Percentiles rank a stretch among this genome's conserved stretches.
phyloP scores from a whole-genome alignment of 768 basidiomycete genomes.

The Lactarius evosmus region DNA sequence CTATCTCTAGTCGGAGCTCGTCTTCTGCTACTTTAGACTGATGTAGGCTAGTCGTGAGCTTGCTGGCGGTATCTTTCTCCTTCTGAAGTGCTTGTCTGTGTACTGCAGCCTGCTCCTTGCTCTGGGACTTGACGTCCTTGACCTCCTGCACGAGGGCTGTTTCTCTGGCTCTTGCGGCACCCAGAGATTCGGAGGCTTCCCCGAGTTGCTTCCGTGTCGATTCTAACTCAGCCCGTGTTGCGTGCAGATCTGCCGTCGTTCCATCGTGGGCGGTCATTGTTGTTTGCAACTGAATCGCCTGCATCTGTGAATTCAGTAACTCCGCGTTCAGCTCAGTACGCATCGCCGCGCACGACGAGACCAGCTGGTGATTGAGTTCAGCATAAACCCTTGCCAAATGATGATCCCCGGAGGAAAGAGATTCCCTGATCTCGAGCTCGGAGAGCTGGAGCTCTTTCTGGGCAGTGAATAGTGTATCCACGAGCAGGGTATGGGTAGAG shows the following conservation, averaged over 20 bases:
- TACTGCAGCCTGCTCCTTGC: conserved; percentile 35
- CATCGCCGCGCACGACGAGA: conserved; percentile 25
- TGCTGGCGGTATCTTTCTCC: conserved; percentile 42
- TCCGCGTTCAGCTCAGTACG: conserved; percentile 27
- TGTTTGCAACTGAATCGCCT: conserved; percentile 40
- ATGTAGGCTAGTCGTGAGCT: conserved; percentile 49
- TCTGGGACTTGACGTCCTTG: conserved; percentile 32
- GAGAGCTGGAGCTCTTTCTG: conserved; percentile 15
- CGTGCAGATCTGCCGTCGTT: conserved; percentile 42
- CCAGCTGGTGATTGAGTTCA: conserved; percentile 28
- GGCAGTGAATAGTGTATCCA: background rate
- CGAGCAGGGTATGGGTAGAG: background rate
- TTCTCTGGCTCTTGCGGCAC: conserved; percentile 27
- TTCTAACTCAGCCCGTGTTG: conserved; percentile 28
- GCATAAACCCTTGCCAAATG: conserved; percentile 17
- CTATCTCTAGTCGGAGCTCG: conserved; percentile 62
- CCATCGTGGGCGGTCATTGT: conserved; percentile 43
- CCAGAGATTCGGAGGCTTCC: conserved; percentile 28
- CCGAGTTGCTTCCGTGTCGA: conserved; percentile 29
- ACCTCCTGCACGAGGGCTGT: conserved; percentile 34
- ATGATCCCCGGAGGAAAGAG: conserved; percentile 12
- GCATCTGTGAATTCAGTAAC: conserved; percentile 25
- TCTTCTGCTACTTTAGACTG: conserved; percentile 64
- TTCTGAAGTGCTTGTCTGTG: conserved; percentile 31
- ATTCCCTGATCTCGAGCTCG: conserved; percentile 8